Evolutionary conservation across 192 early-diverging fungal genomes (phyloP).

Genomic region (Coemansia sp.): DNA sequence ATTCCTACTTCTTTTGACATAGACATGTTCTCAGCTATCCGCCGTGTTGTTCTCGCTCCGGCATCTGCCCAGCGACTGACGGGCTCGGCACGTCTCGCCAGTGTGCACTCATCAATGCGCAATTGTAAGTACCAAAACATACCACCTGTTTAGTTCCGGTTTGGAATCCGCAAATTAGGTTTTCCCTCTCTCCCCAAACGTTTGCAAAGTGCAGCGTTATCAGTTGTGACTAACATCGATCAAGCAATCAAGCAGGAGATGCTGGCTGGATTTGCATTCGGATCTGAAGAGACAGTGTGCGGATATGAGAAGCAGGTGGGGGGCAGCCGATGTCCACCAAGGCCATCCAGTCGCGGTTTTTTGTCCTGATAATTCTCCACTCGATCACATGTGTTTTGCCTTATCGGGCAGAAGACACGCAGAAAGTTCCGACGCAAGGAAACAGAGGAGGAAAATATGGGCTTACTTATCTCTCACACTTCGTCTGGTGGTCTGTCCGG

Average conservation of each 20-base stretch:
- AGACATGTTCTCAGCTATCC: conserved; percentile 41
- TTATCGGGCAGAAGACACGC: not conserved
- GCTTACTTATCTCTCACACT: too few species aligned
- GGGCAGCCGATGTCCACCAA: not conserved
- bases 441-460: too few species aligned
- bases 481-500: conserved; percentile 4
- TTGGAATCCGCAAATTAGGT: too few species aligned
- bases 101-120: conserved; percentile 1
- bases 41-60: conserved; percentile 34
- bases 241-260: conserved; percentile 5
- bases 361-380: conserved; percentile 1
- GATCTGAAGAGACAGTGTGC: not conserved
- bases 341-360: conserved; percentile 8
- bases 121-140: conserved; percentile 11
- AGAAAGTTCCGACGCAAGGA: not conserved
- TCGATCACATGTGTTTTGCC: conserved; percentile 6
- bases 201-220: not conserved
- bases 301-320: conserved; percentile 1
- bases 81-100: conserved; percentile 11
- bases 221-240: not conserved
- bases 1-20: too few species aligned
- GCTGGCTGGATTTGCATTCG: conserved; percentile 2
- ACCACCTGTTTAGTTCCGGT: too few species aligned
- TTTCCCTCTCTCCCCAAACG: too few species aligned
- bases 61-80: conserved; percentile 17